These are phyloP conservation scores for Rhizopogon vesiculosus DNA, from an alignment of 768 basidiomycete genomes.

Conservation along the genomic window DNA sequence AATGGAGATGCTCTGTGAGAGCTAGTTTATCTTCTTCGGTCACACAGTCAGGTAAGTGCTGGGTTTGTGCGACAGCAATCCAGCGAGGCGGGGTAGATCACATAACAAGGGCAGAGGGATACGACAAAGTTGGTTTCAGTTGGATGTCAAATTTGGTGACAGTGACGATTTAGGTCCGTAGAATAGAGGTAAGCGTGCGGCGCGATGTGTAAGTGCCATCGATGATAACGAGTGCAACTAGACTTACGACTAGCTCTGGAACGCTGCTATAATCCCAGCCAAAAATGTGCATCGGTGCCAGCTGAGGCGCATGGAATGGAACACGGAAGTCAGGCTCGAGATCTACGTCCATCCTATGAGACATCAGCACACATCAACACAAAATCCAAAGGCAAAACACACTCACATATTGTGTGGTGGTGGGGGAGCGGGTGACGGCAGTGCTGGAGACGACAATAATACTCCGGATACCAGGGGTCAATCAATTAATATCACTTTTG, in stretches of 20 bases:
- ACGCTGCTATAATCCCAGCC: constrained; percentile 24
- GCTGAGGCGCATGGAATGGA: constrained; percentile 25
- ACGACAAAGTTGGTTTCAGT: not conserved
- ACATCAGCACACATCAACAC: not conserved
- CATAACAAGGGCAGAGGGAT: not conserved
- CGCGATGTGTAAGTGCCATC: not conserved
- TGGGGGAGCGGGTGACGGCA: not conserved
- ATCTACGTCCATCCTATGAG: constrained; percentile 14
- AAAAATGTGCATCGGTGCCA: constrained; percentile 20
- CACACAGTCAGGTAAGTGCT: constrained; percentile 20
- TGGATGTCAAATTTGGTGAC: not conserved
- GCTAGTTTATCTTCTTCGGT: constrained; percentile 15
- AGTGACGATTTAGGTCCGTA: too few species aligned
- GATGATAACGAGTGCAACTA: not conserved
- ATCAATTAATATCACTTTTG: constrained; percentile 1
- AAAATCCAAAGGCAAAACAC: not conserved
- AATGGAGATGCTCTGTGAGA: constrained; percentile 13
- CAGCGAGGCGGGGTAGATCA: not conserved
- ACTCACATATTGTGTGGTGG: constrained; percentile 2
- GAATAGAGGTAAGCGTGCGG: not conserved
- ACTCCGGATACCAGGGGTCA: not conserved
- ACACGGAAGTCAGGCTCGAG: constrained; percentile 13
- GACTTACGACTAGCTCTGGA: constrained; percentile 23
- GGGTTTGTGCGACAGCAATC: not conserved
- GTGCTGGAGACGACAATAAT: not conserved